A percentile compares a stretch with the other conserved stretches of the same genome.
Conservation (phyloP, 176 grass and related monocot genomes). For the Bromus sterilis region DNA sequence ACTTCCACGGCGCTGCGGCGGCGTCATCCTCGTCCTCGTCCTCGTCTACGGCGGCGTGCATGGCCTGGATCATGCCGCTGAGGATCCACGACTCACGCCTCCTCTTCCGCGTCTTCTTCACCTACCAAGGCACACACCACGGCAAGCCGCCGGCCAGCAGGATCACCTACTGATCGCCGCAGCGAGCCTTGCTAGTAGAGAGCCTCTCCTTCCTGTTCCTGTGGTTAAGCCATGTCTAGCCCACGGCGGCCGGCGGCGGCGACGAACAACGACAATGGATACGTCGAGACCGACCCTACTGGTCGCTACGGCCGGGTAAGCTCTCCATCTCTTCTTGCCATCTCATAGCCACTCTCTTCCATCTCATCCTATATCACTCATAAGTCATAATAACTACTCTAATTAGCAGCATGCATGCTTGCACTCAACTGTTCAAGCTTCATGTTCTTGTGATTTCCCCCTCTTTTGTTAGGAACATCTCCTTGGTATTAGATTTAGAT, state of each 20-base stretch:
- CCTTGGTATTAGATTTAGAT: background rate
- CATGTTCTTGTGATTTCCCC: background rate
- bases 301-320: constrained; percentile 87
- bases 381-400: background rate
- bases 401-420: background rate
- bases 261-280: constrained; percentile 40
- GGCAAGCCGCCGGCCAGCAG: constrained; percentile 9
- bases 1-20: background rate
- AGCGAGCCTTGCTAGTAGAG: background rate
- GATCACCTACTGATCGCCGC: constrained; percentile 13
- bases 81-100: constrained; percentile 37
- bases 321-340: background rate
- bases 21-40: background rate
- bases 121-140: constrained; percentile 2
- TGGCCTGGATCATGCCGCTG: constrained; percentile 45
- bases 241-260: constrained; percentile 4
- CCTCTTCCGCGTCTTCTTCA: constrained; percentile 43
- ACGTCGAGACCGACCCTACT: constrained; percentile 82
- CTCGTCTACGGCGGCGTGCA: constrained; percentile 5
- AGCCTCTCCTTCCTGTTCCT: background rate
- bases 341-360: background rate
- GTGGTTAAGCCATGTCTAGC: constrained; percentile 5
- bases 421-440: background rate
- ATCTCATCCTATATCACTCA: background rate
- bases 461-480: background rate